Base-by-base conservation (phyloP, 768 basidiomycete genomes). In the Podaxis rugospora region DNA sequence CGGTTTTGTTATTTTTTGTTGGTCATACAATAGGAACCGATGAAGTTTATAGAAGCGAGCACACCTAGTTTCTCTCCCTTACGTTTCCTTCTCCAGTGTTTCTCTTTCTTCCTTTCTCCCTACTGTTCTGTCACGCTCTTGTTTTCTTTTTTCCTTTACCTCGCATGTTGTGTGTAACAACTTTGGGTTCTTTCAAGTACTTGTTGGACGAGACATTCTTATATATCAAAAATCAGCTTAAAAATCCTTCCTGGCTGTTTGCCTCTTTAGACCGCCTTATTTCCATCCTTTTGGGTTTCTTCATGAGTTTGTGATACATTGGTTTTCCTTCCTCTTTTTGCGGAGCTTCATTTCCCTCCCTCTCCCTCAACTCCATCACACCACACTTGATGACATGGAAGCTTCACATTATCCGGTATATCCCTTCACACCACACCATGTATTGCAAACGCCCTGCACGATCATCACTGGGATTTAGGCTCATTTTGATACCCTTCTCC, bases 1-100 rank as follows among this genome's bases (percentile, higher is more conserved):
- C 44, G 59, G 52, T 61, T 53, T 61, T 60, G 42, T 51, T 39
- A 59, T 51, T 25, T 59, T 61, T 47, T 61, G 25, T 51, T 40
- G 59, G 59, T 55, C 59, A 61, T 61, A 55, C 59, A 61, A 61
- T 60, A 59, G 58, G 51, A 52, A 52, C 58, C 58, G 51, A 59
- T 54, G 51, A 60, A 54, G 59, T 54, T 51, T 57, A 60, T 60
- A 60, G 59, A 60, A 13, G 52, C 59, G 59, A 44, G 59, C 59
- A 54, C 39, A 60, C 40, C 47, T 46, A 14, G 21, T 44, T 44
- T 53, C 32, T 9, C 5, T 44, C 13, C 5, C 25, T 51, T 44
- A 52, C 21, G 4, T 44, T 18, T 44, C 18, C 5, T 44, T 18
- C 16, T 6, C 42, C 42, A n/a, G 16, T 44, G 13, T 36, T 44